Evolutionary conservation across 179 eudicot genomes (phyloP).

Genomic region (Sideroxylon spinosum): DNA sequence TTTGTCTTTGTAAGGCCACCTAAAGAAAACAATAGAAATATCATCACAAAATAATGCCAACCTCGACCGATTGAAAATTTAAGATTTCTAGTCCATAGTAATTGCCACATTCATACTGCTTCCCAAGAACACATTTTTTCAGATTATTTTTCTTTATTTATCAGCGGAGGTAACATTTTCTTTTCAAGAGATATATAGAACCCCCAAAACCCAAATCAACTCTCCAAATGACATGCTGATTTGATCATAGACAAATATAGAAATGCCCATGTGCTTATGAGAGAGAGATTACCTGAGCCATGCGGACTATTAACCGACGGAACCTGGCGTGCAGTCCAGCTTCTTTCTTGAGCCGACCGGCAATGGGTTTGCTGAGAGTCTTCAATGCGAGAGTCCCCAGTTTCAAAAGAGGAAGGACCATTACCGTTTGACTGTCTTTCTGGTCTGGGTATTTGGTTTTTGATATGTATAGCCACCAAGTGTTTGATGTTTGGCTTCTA

Average conservation of each 20-base stretch:
- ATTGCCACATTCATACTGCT: not conserved
- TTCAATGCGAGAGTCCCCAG: conserved; percentile 42
- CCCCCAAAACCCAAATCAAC: not conserved
- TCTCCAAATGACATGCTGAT: not conserved
- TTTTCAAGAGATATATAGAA: not conserved
- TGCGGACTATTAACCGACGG: conserved; percentile 29
- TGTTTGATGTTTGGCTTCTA: conserved; percentile 8
- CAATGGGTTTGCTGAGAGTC: conserved; percentile 44
- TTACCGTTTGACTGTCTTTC: conserved; percentile 1
- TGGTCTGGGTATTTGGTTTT: not conserved
- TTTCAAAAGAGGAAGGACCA: conserved; percentile 40
- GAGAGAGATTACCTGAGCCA: conserved; percentile 40
- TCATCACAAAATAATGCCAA: not conserved
- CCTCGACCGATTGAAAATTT: not conserved
- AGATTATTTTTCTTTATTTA: not conserved
- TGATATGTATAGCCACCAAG: not conserved
- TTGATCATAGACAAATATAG: not conserved
- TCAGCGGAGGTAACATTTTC: not conserved
- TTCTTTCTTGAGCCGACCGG: conserved; percentile 37
- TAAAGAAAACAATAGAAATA: not conserved
- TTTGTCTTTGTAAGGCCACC: not conserved
- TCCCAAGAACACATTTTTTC: not conserved
- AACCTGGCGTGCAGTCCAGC: conserved; percentile 41
- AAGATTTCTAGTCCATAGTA: not conserved
- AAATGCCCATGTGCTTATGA: not conserved